Evolutionary conservation across 805 yeast species (phyloP), one percentile per base, ranked within the genome.

Genomic region (Sugiyamaella chiloensis): DNA sequence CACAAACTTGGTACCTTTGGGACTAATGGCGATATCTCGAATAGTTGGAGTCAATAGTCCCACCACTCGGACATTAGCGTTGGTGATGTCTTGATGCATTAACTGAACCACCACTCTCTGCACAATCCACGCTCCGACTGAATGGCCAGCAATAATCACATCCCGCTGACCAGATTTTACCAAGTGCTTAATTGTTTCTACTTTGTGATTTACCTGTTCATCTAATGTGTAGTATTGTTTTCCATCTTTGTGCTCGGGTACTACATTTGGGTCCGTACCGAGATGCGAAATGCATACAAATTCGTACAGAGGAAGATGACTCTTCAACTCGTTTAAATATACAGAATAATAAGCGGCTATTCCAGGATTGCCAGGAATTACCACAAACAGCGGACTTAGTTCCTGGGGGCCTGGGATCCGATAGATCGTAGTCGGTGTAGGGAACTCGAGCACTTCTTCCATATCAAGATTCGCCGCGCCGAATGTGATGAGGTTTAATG

Each of bases 321-420:
- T 58, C 47, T 76, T 76, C 46, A 81, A 53, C 20, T 62, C 55
- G 9, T 66, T 62, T 24, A 85, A 60, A 56, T 80, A 83, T 2
- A 76, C 76, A 16, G 69, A 69, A 61, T 85, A 85, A 63, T 76
- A 85, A 52, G 80, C 81, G 35, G 80, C 71, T 23, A 85, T 63
- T 0, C 91, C 93, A 0, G 93, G 93, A 55, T 85, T 85, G 0
- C 93, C 93, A 0, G 93, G 91, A 4, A 85, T 71, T 53, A 84
- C 72, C 4, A 80, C 72, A 39, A 84, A 61, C 24, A 85, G 54
- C 8, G 71, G 75, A 9, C 47, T 17, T 8, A 7, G 14, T 5
- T 17, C 9, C 12, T 40, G 17, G 32, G 31, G 42, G 3, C 42
- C 29, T 6, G 27, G 19, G 17, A 40, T 24, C 3, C 21, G 42